Percentiles rank a stretch among this genome's conserved stretches.
Evolutionary conservation across 1,284 basidiomycete genomes (phyloP).

Genomic region (Chondrostereum purpureum): DNA sequence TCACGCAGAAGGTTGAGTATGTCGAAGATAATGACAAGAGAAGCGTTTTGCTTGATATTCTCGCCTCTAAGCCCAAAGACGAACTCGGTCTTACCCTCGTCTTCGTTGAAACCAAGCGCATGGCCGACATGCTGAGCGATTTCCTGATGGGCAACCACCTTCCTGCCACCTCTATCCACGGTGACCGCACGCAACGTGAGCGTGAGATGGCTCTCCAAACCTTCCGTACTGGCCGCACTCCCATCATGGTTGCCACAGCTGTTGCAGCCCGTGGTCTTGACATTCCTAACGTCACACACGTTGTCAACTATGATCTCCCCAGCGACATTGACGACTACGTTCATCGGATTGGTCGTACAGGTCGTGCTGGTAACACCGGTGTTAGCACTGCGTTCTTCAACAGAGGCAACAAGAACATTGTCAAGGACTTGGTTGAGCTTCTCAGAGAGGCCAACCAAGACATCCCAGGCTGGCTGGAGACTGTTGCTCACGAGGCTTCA

Average conservation of each 20-base stretch:
- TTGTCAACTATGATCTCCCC: conserved; percentile 98
- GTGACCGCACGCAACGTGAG: conserved; percentile 96
- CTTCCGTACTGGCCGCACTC: conserved; percentile 92
- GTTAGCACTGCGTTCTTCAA: conserved; percentile 94
- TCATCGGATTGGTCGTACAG: conserved; percentile 97
- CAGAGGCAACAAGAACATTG: conserved; percentile 87
- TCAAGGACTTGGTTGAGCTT: conserved; percentile 86
- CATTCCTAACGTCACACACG: conserved; percentile 99
- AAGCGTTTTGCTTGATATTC: conserved; percentile 91
- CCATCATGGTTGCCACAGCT: conserved; percentile 96
- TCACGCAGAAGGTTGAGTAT: conserved; percentile 98
- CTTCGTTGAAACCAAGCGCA: conserved; percentile 99
- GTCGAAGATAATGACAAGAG: conserved; percentile 98
- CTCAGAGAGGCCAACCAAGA: conserved; percentile 97
- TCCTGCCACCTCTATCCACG: conserved; percentile 95
- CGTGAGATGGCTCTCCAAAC: conserved; percentile 94
- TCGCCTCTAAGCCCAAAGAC: conserved; percentile 63
- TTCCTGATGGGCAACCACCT: conserved; percentile 86
- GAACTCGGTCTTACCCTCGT: conserved; percentile 83
- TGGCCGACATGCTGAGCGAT: conserved; percentile 98
- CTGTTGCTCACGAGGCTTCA: conserved; percentile 76
- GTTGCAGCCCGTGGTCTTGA: conserved; percentile 99
- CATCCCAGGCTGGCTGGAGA: conserved; percentile 88
- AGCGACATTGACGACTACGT: conserved; percentile 99
- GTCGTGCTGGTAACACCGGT: conserved; percentile 98